Evolutionary conservation across 1,139 yeast genomes (phyloP).

Genomic region (Suhomyces bokatorum): DNA sequence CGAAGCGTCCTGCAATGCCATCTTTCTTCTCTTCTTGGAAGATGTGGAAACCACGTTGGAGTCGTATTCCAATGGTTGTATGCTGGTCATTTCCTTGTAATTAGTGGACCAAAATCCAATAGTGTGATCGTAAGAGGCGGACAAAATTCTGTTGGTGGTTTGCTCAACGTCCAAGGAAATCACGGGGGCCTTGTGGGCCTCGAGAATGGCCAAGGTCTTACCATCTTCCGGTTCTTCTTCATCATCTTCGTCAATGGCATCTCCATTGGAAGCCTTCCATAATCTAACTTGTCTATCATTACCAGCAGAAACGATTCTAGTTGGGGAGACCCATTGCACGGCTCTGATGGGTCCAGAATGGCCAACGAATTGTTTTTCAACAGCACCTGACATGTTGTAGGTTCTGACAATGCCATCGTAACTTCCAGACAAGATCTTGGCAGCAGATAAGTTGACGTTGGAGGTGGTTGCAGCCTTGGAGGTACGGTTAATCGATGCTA

Average conservation of each 20-base stretch:
- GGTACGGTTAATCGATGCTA: constrained; percentile 49
- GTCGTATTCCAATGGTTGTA: constrained; percentile 59
- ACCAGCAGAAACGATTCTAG: constrained; percentile 81
- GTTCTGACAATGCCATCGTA: constrained; percentile 94
- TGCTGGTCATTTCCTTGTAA: constrained; percentile 78
- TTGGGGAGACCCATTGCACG: constrained; percentile 73
- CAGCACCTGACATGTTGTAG: constrained; percentile 81
- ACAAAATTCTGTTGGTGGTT: constrained; percentile 59
- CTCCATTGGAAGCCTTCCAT: constrained; percentile 71
- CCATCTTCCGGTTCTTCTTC: constrained; percentile 65
- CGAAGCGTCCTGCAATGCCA: constrained; percentile 75
- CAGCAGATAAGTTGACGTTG: constrained; percentile 29
- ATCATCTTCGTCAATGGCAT: constrained; percentile 43
- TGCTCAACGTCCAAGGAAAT: constrained; percentile 67
- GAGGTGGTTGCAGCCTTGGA: constrained; percentile 31
- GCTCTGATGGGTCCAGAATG: constrained; percentile 85
- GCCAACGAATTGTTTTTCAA: constrained; percentile 79
- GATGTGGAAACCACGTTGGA: constrained; percentile 64
- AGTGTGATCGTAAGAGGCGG: constrained; percentile 83
- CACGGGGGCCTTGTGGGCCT: constrained; percentile 88
- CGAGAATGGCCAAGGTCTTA: constrained; percentile 76
- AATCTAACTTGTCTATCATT: constrained; percentile 85
- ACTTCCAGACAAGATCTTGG: constrained; percentile 79
- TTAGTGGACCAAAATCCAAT: constrained; percentile 88
- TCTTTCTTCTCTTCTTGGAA: constrained; percentile 82